A percentile compares a stretch with the other conserved stretches of the same genome.
Evolutionary conservation across 805 yeast species (phyloP).

Genomic region (Wickerhamomyces ciferrii): DNA sequence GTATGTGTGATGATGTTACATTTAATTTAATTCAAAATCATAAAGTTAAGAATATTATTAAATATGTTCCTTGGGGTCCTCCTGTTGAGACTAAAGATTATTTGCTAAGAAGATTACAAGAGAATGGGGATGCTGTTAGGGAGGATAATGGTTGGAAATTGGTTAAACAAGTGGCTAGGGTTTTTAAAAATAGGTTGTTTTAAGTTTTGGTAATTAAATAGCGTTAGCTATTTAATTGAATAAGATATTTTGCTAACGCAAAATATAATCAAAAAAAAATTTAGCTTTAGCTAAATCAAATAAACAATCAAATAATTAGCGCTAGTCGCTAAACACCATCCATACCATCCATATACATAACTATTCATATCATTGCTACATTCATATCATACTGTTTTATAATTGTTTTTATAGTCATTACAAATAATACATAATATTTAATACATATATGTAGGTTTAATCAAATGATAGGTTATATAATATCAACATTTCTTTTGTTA

Average conservation of each 20-base stretch:
- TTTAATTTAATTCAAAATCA: conserved; percentile 63
- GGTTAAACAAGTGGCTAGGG: conserved; percentile 44
- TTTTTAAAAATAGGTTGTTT: conserved; percentile 26
- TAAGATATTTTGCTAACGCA: too few relatives aligned
- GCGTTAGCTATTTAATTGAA: too few relatives aligned
- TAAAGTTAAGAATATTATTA: conserved; percentile 70
- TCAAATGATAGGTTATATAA: not conserved
- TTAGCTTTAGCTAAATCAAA: too few relatives aligned
- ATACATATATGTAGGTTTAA: not conserved
- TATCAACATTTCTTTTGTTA: not conserved
- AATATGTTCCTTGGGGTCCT: conserved; percentile 98
- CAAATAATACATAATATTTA: too few relatives aligned
- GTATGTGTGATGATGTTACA: conserved; percentile 93
- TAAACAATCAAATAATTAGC: too few relatives aligned
- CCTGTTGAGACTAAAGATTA: conserved; percentile 91
- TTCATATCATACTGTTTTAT: too few relatives aligned
- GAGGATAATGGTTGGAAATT: conserved; percentile 76
- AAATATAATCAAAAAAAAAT: too few relatives aligned
- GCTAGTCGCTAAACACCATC: too few relatives aligned
- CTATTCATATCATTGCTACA: too few relatives aligned
- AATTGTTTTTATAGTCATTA: too few relatives aligned
- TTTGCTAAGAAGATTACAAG: conserved; percentile 83
- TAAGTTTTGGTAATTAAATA: too few relatives aligned
- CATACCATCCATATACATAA: too few relatives aligned
- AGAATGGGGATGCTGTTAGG: conserved; percentile 93